Evolutionary conservation across 495 filamentous ascomycete genomes (phyloP).

Genomic region (Penicillium coprophilum): DNA sequence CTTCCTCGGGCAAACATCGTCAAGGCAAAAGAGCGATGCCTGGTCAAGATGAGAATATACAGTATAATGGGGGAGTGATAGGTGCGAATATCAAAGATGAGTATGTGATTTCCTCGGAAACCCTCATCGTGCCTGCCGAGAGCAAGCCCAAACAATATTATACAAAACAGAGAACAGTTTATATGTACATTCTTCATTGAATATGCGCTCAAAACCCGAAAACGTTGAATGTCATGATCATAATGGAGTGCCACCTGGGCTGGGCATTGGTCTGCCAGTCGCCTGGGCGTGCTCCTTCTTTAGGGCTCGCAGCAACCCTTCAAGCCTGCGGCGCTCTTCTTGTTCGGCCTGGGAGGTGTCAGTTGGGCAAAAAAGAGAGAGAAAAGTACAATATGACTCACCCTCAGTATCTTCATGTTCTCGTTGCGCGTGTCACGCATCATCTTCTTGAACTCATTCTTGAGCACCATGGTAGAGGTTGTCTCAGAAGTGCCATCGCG

Average conservation of each 20-base stretch:
- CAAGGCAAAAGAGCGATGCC: slow-evolving; percentile 10
- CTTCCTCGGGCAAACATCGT: slow-evolving; percentile 10
- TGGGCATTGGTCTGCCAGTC: slow-evolving; percentile 52
- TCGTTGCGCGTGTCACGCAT: slow-evolving; percentile 79
- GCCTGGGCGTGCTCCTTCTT: slow-evolving; percentile 52
- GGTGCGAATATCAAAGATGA: not conserved
- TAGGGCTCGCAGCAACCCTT: slow-evolving; percentile 56
- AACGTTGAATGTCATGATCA: slow-evolving; percentile 36
- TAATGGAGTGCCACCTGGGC: slow-evolving; percentile 48
- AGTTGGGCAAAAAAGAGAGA: slow-evolving; percentile 19
- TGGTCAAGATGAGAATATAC: not conserved
- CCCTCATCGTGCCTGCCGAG: slow-evolving; percentile 27
- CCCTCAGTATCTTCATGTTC: slow-evolving; percentile 65
- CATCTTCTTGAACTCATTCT: slow-evolving; percentile 88
- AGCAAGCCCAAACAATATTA: slow-evolving; percentile 21
- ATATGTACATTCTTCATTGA: slow-evolving; percentile 27
- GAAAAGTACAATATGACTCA: slow-evolving; percentile 38
- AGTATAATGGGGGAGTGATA: not conserved
- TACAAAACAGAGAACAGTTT: slow-evolving; percentile 15
- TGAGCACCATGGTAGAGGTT: slow-evolving; percentile 70
- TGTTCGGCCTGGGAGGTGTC: slow-evolving; percentile 60
- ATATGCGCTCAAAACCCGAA: slow-evolving; percentile 14
- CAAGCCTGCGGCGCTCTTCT: slow-evolving; percentile 66
- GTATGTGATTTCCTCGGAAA: slow-evolving; percentile 2
- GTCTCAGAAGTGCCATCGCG: slow-evolving; percentile 52